Base-by-base conservation (phyloP, 2,329 filamentous ascomycete genomes). In the Coniochaeta sp. region DNA sequence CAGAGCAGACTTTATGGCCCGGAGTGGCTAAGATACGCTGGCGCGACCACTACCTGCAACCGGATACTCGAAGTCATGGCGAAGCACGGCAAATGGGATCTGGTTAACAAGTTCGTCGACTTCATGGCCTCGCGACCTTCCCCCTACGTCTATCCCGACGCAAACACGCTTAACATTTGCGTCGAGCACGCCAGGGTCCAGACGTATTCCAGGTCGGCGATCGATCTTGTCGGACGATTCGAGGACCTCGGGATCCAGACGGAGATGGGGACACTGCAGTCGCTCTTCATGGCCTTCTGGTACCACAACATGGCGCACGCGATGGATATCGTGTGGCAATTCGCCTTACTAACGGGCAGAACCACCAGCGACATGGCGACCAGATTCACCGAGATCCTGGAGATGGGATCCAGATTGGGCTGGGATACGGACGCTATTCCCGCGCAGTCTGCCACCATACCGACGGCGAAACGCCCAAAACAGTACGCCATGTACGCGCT, bases 1-100 rank as follows among this genome's bases (percentile, higher is more conserved):
- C 78, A 80, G 64, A 65, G 71, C 5, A 67, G 68, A 9, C 72
- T 76, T 3, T 83, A 82, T 66, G 79, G 80, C 4, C 63, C 69
- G 1, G 69, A 69, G n/a, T 83, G 81, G 81, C 68, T 78, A 38
- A 74, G 72, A 5, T 24, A 12, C 22, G 2, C 2, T 10, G 17
- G n/a, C 17, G 28, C 54, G 10, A 65, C 63, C 24, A 63, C 65
- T 5, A 70, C 75, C 1, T 65, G 74, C 44, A 74, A 77, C 64
- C 65, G 65, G 36, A 73, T 79, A 26, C 62, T 81, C n/a, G 67
- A 73, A 3, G 75, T 79, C 52, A 72, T 79, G 26, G 73, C 77
- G 55, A 69, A 72, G 32, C 73, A 79, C 65, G 69, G 75, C 50
- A 67, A 66, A 30, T 69, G 72, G 47, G 60, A 62, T 28, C 69